These are phyloP conservation scores for Sporothrix curviconia DNA, from an alignment of 2,329 filamentous ascomycete species.

Conservation along the genomic window DNA sequence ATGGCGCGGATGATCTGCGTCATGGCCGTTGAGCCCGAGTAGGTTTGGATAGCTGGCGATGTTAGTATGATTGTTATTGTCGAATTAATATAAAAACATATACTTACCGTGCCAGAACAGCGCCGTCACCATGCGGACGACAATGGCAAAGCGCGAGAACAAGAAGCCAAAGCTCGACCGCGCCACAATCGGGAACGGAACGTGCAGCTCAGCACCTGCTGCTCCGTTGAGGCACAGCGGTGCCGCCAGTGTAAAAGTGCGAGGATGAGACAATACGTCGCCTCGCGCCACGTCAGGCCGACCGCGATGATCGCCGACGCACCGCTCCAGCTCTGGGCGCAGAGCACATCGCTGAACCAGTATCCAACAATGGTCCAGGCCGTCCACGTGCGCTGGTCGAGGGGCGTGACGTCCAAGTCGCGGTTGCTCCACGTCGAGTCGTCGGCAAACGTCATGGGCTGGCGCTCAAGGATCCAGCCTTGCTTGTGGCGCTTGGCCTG, in stretches of 20 bases:
- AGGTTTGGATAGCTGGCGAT: constrained; percentile 25
- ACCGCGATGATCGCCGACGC: constrained; percentile 40
- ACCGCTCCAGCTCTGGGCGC: constrained; percentile 39
- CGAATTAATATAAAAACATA: neutral
- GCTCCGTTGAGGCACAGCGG: constrained; percentile 40
- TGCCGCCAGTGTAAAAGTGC: constrained; percentile 52
- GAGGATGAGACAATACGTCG: constrained; percentile 42
- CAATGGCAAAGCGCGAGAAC: constrained; percentile 26
- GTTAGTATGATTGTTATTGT: neutral
- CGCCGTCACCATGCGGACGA: constrained; percentile 27
- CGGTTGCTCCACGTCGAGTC: constrained; percentile 36
- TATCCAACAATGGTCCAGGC: constrained; percentile 30
- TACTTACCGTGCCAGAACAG: constrained; percentile 28
- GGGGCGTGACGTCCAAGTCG: constrained; percentile 38
- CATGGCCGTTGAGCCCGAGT: constrained; percentile 28
- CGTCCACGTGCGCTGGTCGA: constrained; percentile 39
- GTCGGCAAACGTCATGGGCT: constrained; percentile 34
- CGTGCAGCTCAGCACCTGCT: constrained; percentile 37
- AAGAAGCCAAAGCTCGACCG: constrained; percentile 29
- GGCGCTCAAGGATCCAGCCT: constrained; percentile 35
- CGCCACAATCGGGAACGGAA: constrained; percentile 34
- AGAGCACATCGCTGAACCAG: constrained; percentile 40
- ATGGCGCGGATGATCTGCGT: constrained; percentile 31
- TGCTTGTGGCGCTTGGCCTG: constrained; percentile 29
- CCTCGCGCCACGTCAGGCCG: constrained; percentile 41